Percentiles rank a stretch among this genome's conserved stretches.
These are phyloP conservation scores for Corchorus capsularis DNA, from an alignment of 345 rosid genomes.

Conservation along the genomic window DNA sequence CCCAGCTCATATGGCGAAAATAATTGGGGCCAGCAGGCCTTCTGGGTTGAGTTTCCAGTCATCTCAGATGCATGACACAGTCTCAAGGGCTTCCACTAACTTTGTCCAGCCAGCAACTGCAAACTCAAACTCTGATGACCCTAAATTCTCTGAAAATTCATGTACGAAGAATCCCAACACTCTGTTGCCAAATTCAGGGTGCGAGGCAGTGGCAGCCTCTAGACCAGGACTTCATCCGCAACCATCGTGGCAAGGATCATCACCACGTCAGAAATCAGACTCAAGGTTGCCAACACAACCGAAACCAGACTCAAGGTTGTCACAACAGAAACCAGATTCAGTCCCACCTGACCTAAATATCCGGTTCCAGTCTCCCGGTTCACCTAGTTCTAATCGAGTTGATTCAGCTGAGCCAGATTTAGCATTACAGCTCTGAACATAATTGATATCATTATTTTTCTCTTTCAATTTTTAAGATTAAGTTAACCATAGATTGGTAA, in stretches of 20 bases:
- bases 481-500: constrained; percentile 38
- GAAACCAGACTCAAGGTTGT: constrained; percentile 23
- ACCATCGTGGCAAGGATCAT: constrained; percentile 24
- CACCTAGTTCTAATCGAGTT: constrained; percentile 37
- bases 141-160: constrained; percentile 26
- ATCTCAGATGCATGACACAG: constrained; percentile 30
- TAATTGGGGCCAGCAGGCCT: constrained; percentile 27
- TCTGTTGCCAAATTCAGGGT: constrained; percentile 23
- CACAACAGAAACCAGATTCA: constrained; percentile 31
- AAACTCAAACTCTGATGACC: constrained; percentile 26
- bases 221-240: constrained; percentile 14
- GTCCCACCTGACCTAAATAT: constrained; percentile 50
- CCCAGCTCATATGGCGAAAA: constrained; percentile 41
- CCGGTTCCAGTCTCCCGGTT: constrained; percentile 47
- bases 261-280: constrained; percentile 27
- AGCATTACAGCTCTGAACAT: constrained; percentile 57
- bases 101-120: constrained; percentile 22
- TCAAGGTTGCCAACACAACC: constrained; percentile 13
- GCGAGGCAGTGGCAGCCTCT: constrained; percentile 12
- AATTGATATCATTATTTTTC: constrained; percentile 1
- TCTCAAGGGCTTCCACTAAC: constrained; percentile 27
- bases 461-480: not conserved
- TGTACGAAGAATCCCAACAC: constrained; percentile 5
- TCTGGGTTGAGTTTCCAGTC: constrained; percentile 36
- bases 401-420: constrained; percentile 56